Evolutionary conservation across 257 asterid genomes (phyloP), one percentile per base, ranked within the genome.

Genomic region (Nicotiana paniculata): DNA sequence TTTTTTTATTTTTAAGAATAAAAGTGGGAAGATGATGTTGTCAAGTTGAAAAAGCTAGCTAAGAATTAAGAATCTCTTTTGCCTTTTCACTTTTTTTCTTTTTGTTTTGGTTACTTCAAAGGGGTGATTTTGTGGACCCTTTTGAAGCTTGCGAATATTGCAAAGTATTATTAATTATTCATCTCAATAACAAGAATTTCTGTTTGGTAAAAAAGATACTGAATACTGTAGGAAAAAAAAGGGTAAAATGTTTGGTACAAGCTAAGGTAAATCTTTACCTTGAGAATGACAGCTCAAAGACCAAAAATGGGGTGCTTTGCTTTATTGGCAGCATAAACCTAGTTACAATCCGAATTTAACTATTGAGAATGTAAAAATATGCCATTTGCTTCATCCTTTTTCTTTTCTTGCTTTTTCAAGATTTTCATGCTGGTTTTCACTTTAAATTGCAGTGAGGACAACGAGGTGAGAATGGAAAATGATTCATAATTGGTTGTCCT

Each of bases 121-220:
- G 54, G 26, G 74, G 39, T 57, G 77, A 62, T 81, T 84, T 83
- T 77, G 82, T 39, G 85, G 85, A 62, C 83, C 85, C 54, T 6
- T 7, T 6, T 15, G 79, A 51, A 48, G 79, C 79, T 75, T 75
- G 63, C 26, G 79, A 75, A 75, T 75, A 51, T 51, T 51, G 79
- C 46, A 75, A 75, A 75, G 79, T 48, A 48, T 53, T 53, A 53
- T 53, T 75, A 75, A 75, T 74, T 26, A 75, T 48, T 26, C 26
- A 75, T 3, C 6, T 48, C 26, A 26, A 74, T 26, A 70, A 5
- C 12, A 48, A 58, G 62, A 26, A 74, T 26, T 24, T 48, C 2
- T 74, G 63, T 15, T 74, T 74, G 63, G 79, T 15, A n/a, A 48
- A 26, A 59, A 51, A 51, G 79, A 74, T 12, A 48, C 35, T 74